Evolutionary conservation across 768 basidiomycete genomes (phyloP), one percentile per base, ranked within the genome.

Genomic region (Cystofilobasidium ferigula): DNA sequence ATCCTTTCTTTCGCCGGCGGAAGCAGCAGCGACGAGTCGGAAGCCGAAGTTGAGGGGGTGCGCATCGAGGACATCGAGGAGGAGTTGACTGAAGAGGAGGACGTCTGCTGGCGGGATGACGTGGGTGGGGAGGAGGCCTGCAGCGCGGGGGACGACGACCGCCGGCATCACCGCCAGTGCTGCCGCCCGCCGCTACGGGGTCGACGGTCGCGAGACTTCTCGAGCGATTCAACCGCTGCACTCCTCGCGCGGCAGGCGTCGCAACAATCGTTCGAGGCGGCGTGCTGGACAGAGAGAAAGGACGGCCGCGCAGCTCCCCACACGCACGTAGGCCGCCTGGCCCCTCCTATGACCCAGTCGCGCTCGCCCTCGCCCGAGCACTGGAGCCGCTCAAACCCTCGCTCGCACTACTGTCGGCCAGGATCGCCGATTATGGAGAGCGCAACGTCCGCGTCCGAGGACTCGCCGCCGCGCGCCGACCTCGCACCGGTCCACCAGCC

Each of bases 381-480:
- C 5, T 5, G 30, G 4, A 26, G 51, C 7, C 51, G 51, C 12
- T 54, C 51, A 3, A 26, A 28, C 51, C 32, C 51, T 3, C 51
- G 51, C 51, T 30, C 51, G 26, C 51, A 14, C 8, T 32, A 54
- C 51, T 14, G 28, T 28, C 51, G 51, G 7, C 51, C 51, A 28
- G 51, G 51, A 14, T 54, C 51, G 20, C 51, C 51, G 9, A 54
- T 54, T 28, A 28, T 54, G 10, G 51, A 54, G 51, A 54, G 51
- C 30, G 51, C 51, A 8, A 54, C 51, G 13, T 54, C 51, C 14
- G 51, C 51, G 28, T 54, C 51, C 28, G 51, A 54, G 28, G 51
- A 54, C 26, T 54, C 51, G 3, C 51, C 51, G 2, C 51, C 28
- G 3, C 51, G 51, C 2, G 28, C 28, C 2, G 51, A 42, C 40